Base-by-base conservation (phyloP, 306 rosid genomes). In the Medicago lupulina region DNA sequence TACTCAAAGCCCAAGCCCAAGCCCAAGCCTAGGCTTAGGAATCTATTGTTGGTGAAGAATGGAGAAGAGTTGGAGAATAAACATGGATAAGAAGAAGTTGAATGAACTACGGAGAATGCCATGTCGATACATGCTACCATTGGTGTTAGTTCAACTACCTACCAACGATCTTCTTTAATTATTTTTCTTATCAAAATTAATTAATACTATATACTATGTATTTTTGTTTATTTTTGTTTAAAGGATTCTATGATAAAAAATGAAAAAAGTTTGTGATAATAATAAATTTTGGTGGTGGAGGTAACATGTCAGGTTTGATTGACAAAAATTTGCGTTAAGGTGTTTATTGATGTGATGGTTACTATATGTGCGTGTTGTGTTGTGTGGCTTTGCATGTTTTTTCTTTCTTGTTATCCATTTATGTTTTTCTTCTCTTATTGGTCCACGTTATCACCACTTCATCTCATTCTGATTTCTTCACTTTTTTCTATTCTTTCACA, bases 121-220 rank as follows among this genome's bases (percentile, higher is more conserved):
- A 86, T 80, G 85, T 83, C 76, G 87, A 84, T 10, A 49, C 96
- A 89, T 87, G 88, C 89, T 86, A 88, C 92, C 89, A 88, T 85
- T 54, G 79, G 70, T 8, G 12, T 14, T 4, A 18, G 61, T 81
- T 17, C 34, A 76, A 43, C 54, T 10, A 25, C 66, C 21, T 28
- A 28, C 31, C 4, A 64, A 21, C 73, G 40, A 77, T 73, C 61
- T 39, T 8, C 31, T 28, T 28, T 28, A 28, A 28, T 25, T 25
- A 8, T 17, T 36, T 18, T 13, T 12, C 36, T 4, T 36, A 17
- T 11, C 5, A 39, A 34, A 4, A 14, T 2, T 14, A 7, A 31
- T 28, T 18, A 17, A 8, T 54, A 5, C 18, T 16, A 9, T 16
- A 23, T 23, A 14, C 10, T 10, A 12, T 9, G 4, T 44, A 21